Percentiles rank a stretch among this genome's conserved stretches.
phyloP scores from a whole-genome alignment of 768 basidiomycete species.

The Gymnopilus dilepis region DNA sequence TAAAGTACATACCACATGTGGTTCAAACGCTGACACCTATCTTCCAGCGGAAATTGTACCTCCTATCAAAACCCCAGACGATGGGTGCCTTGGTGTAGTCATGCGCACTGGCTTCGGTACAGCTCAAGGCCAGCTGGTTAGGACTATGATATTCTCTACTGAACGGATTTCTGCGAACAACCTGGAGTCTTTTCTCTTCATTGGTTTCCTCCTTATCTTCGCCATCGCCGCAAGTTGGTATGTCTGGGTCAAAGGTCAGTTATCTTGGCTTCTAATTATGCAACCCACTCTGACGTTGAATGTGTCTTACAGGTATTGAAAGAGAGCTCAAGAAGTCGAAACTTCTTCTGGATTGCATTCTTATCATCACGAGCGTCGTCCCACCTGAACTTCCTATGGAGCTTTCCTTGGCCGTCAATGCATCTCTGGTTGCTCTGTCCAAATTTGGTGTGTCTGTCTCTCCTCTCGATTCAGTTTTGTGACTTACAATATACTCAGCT shows the following conservation, averaged over 20 bases:
- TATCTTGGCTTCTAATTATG: background rate
- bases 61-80: constrained; percentile 79
- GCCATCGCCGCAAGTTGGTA: constrained; percentile 98
- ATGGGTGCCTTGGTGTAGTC: constrained; percentile 91
- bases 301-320: constrained; percentile 79
- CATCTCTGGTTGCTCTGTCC: constrained; percentile 89
- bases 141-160: constrained; percentile 99
- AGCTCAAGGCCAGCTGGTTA: constrained; percentile 93
- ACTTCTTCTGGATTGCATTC: constrained; percentile 90
- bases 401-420: constrained; percentile 93
- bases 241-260: constrained; percentile 92
- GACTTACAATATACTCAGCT: constrained; percentile 50
- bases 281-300: background rate
- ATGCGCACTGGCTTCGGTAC: constrained; percentile 97
- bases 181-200: constrained; percentile 94
- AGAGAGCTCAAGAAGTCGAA: constrained; percentile 94
- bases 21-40: background rate
- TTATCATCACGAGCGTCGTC: constrained; percentile 97
- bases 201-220: constrained; percentile 96
- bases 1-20: background rate
- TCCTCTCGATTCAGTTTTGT: background rate
- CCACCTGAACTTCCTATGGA: constrained; percentile 99
- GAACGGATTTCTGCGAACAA: constrained; percentile 98
- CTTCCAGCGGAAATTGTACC: constrained; percentile 40
- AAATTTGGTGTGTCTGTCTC: constrained; percentile 77